Conservation (phyloP, 164 flowering plant species). For the Aristolochia californica region DNA sequence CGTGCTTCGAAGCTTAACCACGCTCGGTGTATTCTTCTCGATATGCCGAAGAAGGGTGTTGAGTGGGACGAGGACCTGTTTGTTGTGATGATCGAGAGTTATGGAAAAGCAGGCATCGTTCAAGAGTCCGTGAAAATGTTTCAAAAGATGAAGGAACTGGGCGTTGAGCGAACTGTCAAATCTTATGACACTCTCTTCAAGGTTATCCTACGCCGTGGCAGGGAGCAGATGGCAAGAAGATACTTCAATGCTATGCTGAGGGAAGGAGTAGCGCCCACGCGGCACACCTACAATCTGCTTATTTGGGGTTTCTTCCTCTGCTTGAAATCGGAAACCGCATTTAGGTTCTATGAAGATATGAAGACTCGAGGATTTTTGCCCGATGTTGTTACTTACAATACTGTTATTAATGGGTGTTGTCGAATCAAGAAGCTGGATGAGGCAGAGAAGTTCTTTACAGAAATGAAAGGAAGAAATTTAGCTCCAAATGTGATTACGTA, state of each 20-base stretch:
- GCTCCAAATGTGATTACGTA: constrained; percentile 66
- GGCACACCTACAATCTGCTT: constrained; percentile 67
- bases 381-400: constrained; percentile 63
- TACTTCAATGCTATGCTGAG: constrained; percentile 71
- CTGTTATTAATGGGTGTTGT: constrained; percentile 62
- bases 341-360: constrained; percentile 81
- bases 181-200: constrained; percentile 70
- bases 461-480: constrained; percentile 62
- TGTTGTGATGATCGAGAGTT: constrained; percentile 57
- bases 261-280: constrained; percentile 68
- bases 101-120: constrained; percentile 83
- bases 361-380: constrained; percentile 48
- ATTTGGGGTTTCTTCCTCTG: constrained; percentile 86
- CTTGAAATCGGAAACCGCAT: constrained; percentile 53
- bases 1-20: constrained; percentile 66
- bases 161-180: constrained; percentile 44
- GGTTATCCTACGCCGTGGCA: constrained; percentile 65
- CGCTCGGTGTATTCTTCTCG: constrained; percentile 76
- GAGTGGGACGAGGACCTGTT: constrained; percentile 84
- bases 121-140: constrained; percentile 87
- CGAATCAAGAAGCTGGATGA: constrained; percentile 61
- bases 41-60: constrained; percentile 78
- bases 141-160: constrained; percentile 67
- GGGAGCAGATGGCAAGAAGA: constrained; percentile 86
- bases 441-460: constrained; percentile 64